These are phyloP conservation scores for Lodderomyces parapsilosis DNA, from an alignment of 1,139 yeast genomes.

Conservation along the genomic window DNA sequence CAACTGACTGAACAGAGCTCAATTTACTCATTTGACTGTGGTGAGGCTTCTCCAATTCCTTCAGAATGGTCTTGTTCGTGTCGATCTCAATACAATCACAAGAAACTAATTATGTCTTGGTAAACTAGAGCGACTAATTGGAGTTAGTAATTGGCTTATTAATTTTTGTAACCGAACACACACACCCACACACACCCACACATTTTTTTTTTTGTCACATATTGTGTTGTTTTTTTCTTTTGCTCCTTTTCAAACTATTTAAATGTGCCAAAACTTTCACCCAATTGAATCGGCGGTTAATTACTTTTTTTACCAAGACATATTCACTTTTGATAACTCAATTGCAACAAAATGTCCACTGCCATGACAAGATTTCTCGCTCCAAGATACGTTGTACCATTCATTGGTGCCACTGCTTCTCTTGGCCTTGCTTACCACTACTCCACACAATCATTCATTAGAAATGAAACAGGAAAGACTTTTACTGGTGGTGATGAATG, in stretches of 20 bases:
- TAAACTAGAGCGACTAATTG: background rate
- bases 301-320: background rate
- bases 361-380: constrained; percentile 11
- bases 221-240: background rate
- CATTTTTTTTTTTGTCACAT: background rate
- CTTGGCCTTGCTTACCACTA: constrained; percentile 51
- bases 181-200: background rate
- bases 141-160: background rate
- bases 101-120: background rate
- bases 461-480: constrained; percentile 53
- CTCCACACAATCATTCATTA: constrained; percentile 24
- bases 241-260: constrained; percentile 1
- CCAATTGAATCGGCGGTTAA: constrained; percentile 1
- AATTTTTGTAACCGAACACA: background rate
- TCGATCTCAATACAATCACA: too few relatives aligned
- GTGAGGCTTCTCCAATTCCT: too few relatives aligned
- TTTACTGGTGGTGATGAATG: constrained; percentile 73
- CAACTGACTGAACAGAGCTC: background rate
- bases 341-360: constrained; percentile 4
- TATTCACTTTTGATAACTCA: background rate
- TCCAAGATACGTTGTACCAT: constrained; percentile 33
- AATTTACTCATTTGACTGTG: too few relatives aligned
- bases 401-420: constrained; percentile 45
- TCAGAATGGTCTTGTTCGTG: too few relatives aligned
- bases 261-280: background rate